Evolutionary conservation across 768 basidiomycete genomes (phyloP), one percentile per base, ranked within the genome.

Genomic region (Coprinopsis cinerea): DNA sequence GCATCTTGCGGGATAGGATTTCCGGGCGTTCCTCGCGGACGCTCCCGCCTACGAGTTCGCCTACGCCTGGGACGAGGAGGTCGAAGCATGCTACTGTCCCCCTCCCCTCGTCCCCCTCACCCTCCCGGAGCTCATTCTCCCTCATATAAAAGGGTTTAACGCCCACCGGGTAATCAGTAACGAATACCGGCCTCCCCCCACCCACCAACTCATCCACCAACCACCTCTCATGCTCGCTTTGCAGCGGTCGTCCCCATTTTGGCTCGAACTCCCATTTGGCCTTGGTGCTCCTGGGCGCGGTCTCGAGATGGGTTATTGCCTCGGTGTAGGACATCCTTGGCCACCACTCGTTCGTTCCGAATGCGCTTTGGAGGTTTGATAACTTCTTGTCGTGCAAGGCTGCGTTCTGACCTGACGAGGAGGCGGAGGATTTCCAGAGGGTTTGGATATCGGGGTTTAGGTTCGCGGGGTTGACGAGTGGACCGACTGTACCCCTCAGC

Each of bases 71-170:
- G 4, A 98, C 81, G 46, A 99, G 77, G 15, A 99, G 74, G 62
- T 99, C 96, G 59, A 99, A 96, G 67, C 95, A 98, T n/a, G 85
- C 91, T 2, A 91, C 92, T 0, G 66, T 67, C 40, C 41, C 41
- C 22, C 25, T 25, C 5, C 24, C 41, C 41, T 25, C 23, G 20
- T 23, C 18, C 7, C 37, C 37, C 18, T 13, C 11, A 7, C 13
- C 37, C 53, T 60, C 55, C 37, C 65, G 66, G 34, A 74, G 67
- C 7, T 66, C 65, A 59, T 90, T 91, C 35, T 62, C 63, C 28
- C 89, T 82, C 96, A 98, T 97, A 69, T 99, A 99, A 71, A 98
- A 98, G 6, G 96, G 93, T 66, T 99, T 99, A 54, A 91, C 64
- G 1, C 62, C 44, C 3, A 73, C 66, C 1, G 96, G 95, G 62